Evolutionary conservation across 129 eudicot species (phyloP).

Genomic region (Ambrosia artemisiifolia): DNA sequence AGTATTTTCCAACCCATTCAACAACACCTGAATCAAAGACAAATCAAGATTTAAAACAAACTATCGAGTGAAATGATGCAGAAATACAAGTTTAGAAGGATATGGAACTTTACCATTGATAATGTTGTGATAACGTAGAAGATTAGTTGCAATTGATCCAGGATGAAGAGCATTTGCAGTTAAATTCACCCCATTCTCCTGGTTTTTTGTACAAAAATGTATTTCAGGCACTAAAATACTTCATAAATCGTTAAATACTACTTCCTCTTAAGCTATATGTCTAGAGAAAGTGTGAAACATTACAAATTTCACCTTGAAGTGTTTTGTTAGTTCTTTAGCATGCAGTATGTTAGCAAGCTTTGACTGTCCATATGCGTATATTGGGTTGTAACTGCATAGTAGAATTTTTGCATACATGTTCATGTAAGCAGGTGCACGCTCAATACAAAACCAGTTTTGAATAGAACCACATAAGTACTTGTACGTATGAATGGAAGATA

Average conservation of each 20-base stretch:
- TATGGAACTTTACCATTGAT: slow-evolving; percentile 46
- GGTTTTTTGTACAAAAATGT: slow-evolving; percentile 2
- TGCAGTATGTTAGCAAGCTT: slow-evolving; percentile 83
- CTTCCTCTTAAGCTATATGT: neutral
- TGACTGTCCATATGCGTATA: slow-evolving; percentile 71
- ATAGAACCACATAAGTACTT: too few species aligned
- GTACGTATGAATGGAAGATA: too few species aligned
- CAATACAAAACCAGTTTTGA: too few species aligned
- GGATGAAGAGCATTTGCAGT: slow-evolving; percentile 71
- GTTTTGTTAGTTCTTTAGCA: slow-evolving; percentile 72
- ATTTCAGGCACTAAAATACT: neutral
- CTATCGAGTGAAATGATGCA: neutral
- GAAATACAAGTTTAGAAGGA: neutral
- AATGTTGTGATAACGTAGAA: slow-evolving; percentile 53
- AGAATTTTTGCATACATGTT: neutral
- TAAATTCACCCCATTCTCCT: slow-evolving; percentile 52
- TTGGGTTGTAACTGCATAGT: slow-evolving; percentile 46
- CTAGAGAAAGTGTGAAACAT: neutral
- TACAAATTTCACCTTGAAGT: slow-evolving; percentile 50
- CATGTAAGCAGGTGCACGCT: too few species aligned
- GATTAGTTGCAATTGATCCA: slow-evolving; percentile 68
- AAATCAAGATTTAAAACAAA: slow-evolving; percentile 4
- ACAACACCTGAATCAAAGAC: slow-evolving; percentile 47
- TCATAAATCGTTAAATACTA: neutral
- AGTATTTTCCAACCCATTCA: slow-evolving; percentile 46